A percentile compares a stretch with the other conserved stretches of the same genome.
phyloP scores from a whole-genome alignment of 1,284 basidiomycete species.

The Tranzscheliella williamsii region DNA sequence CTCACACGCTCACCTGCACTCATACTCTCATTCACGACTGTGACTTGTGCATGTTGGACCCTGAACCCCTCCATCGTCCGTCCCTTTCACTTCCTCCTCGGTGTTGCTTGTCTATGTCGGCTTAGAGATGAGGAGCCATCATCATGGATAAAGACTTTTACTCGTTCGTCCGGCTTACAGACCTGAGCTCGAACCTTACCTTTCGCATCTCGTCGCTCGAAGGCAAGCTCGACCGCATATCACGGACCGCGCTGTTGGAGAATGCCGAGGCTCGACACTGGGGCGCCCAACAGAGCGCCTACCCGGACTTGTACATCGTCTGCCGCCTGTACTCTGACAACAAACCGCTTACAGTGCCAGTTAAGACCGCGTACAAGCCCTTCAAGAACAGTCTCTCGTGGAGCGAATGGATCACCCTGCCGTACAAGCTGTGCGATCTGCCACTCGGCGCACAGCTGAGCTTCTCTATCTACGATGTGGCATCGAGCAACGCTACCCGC shows the following conservation, averaged over 20 bases:
- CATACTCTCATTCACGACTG: no score
- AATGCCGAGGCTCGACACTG: conserved; percentile 30
- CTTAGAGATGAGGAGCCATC: no score
- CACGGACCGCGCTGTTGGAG: conserved; percentile 31
- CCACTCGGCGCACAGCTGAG: conserved; percentile 84
- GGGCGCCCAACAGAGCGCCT: conserved; percentile 61
- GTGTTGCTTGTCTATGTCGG: neutral
- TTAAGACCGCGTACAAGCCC: conserved; percentile 86
- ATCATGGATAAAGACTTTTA: conserved; percentile 55
- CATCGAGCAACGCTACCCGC: conserved; percentile 68
- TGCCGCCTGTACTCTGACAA: conserved; percentile 89
- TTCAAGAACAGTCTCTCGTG: conserved; percentile 69
- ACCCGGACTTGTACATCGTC: conserved; percentile 88
- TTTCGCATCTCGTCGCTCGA: conserved; percentile 48
- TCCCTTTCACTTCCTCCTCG: neutral
- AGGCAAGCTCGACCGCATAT: conserved; percentile 35
- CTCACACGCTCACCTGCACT: no score
- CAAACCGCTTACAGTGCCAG: conserved; percentile 85
- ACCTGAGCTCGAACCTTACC: conserved; percentile 41
- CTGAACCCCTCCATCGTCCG: neutral
- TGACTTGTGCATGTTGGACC: neutral
- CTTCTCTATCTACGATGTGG: conserved; percentile 91
- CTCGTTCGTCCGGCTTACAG: conserved; percentile 51
- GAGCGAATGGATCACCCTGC: conserved; percentile 91
- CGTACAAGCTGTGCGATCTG: conserved; percentile 86